These are phyloP conservation scores for Piloderma croceum DNA, from an alignment of 768 basidiomycete genomes.

Conservation along the genomic window DNA sequence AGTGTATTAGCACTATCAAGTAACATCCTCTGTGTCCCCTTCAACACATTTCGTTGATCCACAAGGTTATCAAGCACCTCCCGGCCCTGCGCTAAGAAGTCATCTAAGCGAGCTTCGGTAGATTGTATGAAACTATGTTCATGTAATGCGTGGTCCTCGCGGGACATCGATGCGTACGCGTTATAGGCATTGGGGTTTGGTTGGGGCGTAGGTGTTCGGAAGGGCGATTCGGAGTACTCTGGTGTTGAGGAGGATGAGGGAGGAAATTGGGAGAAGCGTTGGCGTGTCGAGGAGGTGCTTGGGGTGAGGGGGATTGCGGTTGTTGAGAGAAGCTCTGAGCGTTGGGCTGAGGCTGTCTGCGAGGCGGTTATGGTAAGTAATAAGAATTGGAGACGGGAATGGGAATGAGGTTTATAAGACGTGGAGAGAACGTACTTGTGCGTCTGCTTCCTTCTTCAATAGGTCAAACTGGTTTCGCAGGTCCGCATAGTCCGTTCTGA, in stretches of 20 bases:
- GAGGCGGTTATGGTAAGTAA: conserved; percentile 48
- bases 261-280: conserved; percentile 46
- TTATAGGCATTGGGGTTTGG: conserved; percentile 48
- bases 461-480: conserved; percentile 78
- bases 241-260: conserved; percentile 21
- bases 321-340: too few species aligned
- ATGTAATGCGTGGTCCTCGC: conserved; percentile 75
- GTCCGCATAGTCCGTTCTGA: conserved; percentile 81
- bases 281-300: conserved; percentile 52
- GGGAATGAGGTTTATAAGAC: conserved; percentile 1
- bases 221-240: conserved; percentile 69
- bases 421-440: conserved; percentile 33
- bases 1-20: conserved; percentile 91
- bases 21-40: conserved; percentile 86
- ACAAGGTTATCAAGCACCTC: conserved; percentile 89
- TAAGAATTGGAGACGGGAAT: not conserved
- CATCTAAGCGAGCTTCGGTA: conserved; percentile 77
- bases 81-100: conserved; percentile 87
- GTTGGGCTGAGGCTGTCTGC: conserved; percentile 25
- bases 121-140: conserved; percentile 89
- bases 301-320: conserved; percentile 39
- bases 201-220: conserved; percentile 54
- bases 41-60: conserved; percentile 89
- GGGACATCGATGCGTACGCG: too few species aligned
- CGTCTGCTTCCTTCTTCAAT: conserved; percentile 56